A percentile compares a stretch with the other conserved stretches of the same genome.
Conservation (phyloP, 208 protist genomes). For the Leishmania braziliensis region DNA sequence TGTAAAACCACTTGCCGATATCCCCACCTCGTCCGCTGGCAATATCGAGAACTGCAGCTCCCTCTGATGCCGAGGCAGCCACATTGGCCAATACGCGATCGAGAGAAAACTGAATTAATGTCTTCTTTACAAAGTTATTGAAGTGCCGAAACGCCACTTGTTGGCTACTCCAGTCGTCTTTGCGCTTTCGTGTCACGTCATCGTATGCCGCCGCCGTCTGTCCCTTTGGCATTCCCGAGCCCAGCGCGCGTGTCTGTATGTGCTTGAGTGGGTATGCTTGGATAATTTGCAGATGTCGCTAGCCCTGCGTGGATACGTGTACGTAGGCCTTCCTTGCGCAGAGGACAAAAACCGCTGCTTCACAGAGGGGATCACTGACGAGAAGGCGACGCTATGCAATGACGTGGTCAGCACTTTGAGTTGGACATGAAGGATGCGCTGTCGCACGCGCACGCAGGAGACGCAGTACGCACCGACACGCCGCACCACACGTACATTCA, state of each 20-base stretch:
- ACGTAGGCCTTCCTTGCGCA: not conserved
- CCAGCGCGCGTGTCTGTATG: not conserved
- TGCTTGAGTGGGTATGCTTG: not conserved
- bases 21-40: slow-evolving; percentile 84
- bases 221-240: slow-evolving; percentile 3
- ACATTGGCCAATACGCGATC: slow-evolving; percentile 33
- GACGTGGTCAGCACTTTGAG: not conserved
- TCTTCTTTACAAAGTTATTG: slow-evolving; percentile 89
- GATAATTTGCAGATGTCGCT: not conserved
- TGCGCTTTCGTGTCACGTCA: slow-evolving; percentile 48
- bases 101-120: slow-evolving; percentile 76
- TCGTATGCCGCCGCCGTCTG: slow-evolving; percentile 70
- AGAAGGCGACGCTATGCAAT: not conserved
- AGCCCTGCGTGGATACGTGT: not conserved
- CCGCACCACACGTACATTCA: not conserved
- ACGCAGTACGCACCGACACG: not conserved
- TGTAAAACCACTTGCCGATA: slow-evolving; percentile 90
- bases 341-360: not conserved
- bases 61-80: slow-evolving; percentile 13
- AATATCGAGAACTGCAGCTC: slow-evolving; percentile 65
- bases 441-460: not conserved
- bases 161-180: slow-evolving; percentile 63
- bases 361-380: not conserved
- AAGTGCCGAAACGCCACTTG: slow-evolving; percentile 84
- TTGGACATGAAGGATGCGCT: too few relatives aligned